A percentile compares a stretch with the other conserved stretches of the same genome.
Conservation (phyloP, 2,329 filamentous ascomycete species). For the Epichloe aotearoae region DNA sequence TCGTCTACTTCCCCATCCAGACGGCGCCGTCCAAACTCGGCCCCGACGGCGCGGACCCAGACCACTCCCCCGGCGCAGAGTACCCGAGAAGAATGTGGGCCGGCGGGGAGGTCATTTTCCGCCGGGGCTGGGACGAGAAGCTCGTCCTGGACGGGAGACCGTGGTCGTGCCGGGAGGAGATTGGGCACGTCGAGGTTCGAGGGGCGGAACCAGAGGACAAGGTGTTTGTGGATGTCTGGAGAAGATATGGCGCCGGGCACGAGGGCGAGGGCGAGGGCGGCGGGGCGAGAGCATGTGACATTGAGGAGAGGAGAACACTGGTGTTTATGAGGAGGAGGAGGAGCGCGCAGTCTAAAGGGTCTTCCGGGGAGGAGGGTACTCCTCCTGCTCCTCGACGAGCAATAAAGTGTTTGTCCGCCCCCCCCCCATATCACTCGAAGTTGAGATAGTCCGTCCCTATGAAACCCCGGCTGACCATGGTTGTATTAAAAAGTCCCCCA, state of each 20-base stretch:
- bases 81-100: constrained; percentile 81
- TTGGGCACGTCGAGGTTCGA: constrained; percentile 25
- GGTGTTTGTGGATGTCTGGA: constrained; percentile 38
- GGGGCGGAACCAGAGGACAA: constrained; percentile 25
- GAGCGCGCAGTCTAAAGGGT: constrained; percentile 8
- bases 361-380: too few relatives aligned
- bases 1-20: constrained; percentile 75
- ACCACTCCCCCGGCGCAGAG: constrained; percentile 59
- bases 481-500: constrained; percentile 9
- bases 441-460: too few relatives aligned
- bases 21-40: constrained; percentile 49
- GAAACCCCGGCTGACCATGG: too few relatives aligned
- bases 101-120: constrained; percentile 57
- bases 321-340: constrained; percentile 42
- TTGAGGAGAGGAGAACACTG: constrained; percentile 36
- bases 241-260: constrained; percentile 27
- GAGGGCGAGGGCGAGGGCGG: constrained; percentile 7
- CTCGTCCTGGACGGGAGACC: constrained; percentile 26
- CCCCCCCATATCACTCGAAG: too few relatives aligned
- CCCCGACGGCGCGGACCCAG: constrained; percentile 71
- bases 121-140: constrained; percentile 13
- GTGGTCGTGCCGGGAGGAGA: constrained; percentile 32
- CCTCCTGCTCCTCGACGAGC: constrained; percentile 8
- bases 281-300: constrained; percentile 12
- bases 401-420: constrained; percentile 14